Base-by-base conservation (phyloP, 306 rosid species). In the Dicorynia guianensis region DNA sequence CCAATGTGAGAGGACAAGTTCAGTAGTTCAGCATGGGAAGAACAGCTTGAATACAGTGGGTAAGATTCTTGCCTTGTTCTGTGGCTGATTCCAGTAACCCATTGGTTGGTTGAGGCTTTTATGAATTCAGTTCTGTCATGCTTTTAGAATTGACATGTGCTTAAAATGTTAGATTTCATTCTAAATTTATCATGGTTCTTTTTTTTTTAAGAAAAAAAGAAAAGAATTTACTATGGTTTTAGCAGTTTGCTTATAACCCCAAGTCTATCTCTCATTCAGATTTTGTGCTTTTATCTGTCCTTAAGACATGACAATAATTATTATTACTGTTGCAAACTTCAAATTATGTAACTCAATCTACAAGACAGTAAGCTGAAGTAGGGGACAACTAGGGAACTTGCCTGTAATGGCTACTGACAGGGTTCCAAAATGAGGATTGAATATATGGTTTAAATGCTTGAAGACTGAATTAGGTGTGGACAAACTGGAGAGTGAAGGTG, bases 31-130 rank as follows among this genome's bases (percentile, higher is more conserved):
- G 52, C 82, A 71, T 36, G 19, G 81, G 61, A 82, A 67, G 75
- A 77, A 65, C 63, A 71, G 61, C 78, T 80, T 73, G 79, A 66
- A 54, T 30, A 68, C 83, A 77, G 79, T 59, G 61, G 93, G 96
- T 89, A 72, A 80, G 93, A 63, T 76, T 75, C 60, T 77, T 80
- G 69, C 76, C 57, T 64, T 72, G 20, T 59, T 77, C 58, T 63
- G 50, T 70, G 36, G 52, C 69, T 68, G 39, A 49, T 18, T 67
- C 36, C 55, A 56, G 53, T 34, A 73, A 57, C 70, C 76, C 50
- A 61, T 63, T 72, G 43, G 59, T 56, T 47, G 49, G 74, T 71
- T 42, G 11, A 53, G 20, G 40, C 44, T 52, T 72, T 47, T 18
- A 67, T 62, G 54, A 54, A 36, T 61, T 69, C 44, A 63, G 71